Evolutionary conservation across 257 asterid species (phyloP).

Genomic region (Solanum boliviense): DNA sequence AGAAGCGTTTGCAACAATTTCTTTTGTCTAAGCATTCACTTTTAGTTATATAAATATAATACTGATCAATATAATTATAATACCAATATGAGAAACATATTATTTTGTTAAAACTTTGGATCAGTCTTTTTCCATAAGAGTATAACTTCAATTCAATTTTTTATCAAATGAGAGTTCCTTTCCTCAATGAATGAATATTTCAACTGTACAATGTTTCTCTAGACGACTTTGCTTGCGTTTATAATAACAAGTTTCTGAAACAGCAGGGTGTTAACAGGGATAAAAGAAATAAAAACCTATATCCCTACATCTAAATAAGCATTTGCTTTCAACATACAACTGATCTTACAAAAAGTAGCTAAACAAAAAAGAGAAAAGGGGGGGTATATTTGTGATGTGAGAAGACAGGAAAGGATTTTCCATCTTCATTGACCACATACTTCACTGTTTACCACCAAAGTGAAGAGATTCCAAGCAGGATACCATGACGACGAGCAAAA

Average conservation of each 20-base stretch:
- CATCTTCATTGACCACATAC: background rate
- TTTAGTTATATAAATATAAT: no score
- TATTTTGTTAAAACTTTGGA: background rate
- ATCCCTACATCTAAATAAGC: constrained; percentile 27
- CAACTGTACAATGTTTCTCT: constrained; percentile 39
- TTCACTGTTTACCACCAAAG: background rate
- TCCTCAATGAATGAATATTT: constrained; percentile 16
- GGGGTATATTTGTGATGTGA: background rate
- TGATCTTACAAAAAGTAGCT: constrained; percentile 7
- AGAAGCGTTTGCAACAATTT: background rate
- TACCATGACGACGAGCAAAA: constrained; percentile 10
- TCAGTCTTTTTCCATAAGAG: background rate
- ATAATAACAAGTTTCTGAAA: constrained; percentile 5
- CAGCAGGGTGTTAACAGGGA: background rate
- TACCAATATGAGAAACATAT: background rate
- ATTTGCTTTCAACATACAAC: constrained; percentile 30
- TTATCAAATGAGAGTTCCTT: background rate
- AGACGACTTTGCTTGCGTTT: constrained; percentile 1
- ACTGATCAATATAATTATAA: no score
- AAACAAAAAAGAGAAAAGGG: background rate
- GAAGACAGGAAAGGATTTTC: background rate
- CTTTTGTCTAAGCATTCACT: background rate
- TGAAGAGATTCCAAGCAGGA: background rate
- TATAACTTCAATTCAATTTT: background rate
- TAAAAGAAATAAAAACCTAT: constrained; percentile 19